Evolutionary conservation across 2,329 filamentous ascomycete species (phyloP).

Genomic region (Chrysosporium queenslandicum): DNA sequence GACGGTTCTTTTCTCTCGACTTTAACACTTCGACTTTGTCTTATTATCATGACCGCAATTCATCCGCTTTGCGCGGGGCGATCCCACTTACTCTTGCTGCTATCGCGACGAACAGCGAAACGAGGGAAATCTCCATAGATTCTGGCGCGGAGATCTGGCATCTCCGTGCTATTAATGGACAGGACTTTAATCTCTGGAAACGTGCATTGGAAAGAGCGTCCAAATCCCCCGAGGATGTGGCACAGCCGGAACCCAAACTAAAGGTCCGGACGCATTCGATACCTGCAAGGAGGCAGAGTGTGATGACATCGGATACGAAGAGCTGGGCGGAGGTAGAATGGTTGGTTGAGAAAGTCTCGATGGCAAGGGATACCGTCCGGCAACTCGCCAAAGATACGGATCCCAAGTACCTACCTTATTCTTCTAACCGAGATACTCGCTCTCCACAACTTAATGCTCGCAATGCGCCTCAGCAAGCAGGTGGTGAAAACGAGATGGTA

Average conservation of each 20-base stretch:
- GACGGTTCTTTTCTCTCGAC: constrained; percentile 91
- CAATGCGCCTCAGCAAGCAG: constrained; percentile 23
- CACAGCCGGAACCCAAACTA: constrained; percentile 23
- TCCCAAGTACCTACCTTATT: constrained; percentile 43
- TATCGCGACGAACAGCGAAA: constrained; percentile 77
- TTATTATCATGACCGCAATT: constrained; percentile 92
- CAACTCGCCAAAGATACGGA: constrained; percentile 78
- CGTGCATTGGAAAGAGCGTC: constrained; percentile 74
- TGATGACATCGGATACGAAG: constrained; percentile 52
- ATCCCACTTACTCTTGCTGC: constrained; percentile 87
- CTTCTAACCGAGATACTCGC: constrained; percentile 16
- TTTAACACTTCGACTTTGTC: constrained; percentile 89
- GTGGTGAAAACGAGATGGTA: constrained; percentile 28
- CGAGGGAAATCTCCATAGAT: constrained; percentile 88
- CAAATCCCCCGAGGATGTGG: constrained; percentile 35
- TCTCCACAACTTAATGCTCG: constrained; percentile 26
- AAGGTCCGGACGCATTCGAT: constrained; percentile 25
- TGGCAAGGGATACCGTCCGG: constrained; percentile 77
- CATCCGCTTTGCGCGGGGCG: constrained; percentile 79
- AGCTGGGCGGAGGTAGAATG: constrained; percentile 84
- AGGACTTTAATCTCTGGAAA: constrained; percentile 83
- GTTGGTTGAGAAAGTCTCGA: constrained; percentile 74
- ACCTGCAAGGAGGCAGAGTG: constrained; percentile 21
- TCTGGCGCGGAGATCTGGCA: constrained; percentile 98
- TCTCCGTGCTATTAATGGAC: constrained; percentile 67